These are phyloP conservation scores for Candida orba DNA, from an alignment of 805 yeast species.

Conservation along the genomic window DNA sequence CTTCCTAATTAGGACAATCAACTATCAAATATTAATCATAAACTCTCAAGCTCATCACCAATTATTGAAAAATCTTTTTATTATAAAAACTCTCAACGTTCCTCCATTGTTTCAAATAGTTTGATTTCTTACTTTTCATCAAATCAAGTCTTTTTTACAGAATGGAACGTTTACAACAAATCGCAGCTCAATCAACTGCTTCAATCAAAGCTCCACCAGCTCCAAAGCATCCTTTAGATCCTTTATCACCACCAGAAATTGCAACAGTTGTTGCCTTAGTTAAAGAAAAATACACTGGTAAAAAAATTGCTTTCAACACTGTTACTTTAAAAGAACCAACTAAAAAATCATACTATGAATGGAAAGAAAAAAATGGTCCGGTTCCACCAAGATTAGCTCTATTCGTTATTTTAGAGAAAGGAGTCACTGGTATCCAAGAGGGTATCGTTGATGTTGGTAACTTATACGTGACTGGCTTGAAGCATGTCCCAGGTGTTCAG, in stretches of 20 bases:
- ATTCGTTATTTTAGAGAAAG: constrained; percentile 53
- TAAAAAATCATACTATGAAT: constrained; percentile 52
- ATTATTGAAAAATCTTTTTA: too few species aligned
- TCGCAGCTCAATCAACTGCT: constrained; percentile 55
- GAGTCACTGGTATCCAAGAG: constrained; percentile 57
- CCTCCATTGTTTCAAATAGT: too few species aligned
- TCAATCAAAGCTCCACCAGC: constrained; percentile 44
- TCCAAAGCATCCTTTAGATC: constrained; percentile 66
- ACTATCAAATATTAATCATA: not conserved
- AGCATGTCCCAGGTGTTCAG: constrained; percentile 52
- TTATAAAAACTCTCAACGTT: too few species aligned
- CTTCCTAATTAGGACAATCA: not conserved
- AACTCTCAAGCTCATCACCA: not conserved
- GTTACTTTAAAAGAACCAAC: constrained; percentile 67
- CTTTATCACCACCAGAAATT: constrained; percentile 58
- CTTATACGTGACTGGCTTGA: constrained; percentile 39
- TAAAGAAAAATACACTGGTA: constrained; percentile 40
- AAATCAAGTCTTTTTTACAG: too few species aligned
- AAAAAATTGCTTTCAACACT: constrained; percentile 51
- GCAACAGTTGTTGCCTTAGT: constrained; percentile 47
- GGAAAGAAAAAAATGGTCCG: constrained; percentile 59
- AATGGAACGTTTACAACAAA: constrained; percentile 65
- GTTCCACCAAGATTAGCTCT: constrained; percentile 63
- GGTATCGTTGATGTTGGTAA: constrained; percentile 57
- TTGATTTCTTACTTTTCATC: too few species aligned